Base-by-base conservation (phyloP, 2,329 filamentous ascomycete genomes). In the Fusarium chuoi region DNA sequence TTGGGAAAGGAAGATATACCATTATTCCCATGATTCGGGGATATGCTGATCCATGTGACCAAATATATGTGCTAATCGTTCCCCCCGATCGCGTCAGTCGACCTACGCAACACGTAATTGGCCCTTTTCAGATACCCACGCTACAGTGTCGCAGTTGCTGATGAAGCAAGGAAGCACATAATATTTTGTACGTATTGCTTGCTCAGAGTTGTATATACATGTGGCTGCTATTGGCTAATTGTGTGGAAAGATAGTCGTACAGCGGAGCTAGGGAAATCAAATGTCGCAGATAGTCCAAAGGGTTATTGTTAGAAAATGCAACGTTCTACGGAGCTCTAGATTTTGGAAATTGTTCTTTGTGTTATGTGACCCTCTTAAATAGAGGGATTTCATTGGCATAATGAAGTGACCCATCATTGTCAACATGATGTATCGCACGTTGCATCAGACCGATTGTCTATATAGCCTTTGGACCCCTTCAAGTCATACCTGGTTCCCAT, bases 81-180 rank as follows among this genome's bases (percentile, higher is more conserved):
- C 41, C 41, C 51, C n/a, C 41, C 30, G 41, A 62, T 62, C 59
- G 59, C 59, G 59, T 62, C 59, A 62, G 59, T 45, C 20, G 18
- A 38, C 39, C 30, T 24, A 45, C 22, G 26, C 24, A 26, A 20
- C 24, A 62, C 28, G 33, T 45, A 22, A 57, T 62, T 62, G 59
- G 49, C 39, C 35, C 39, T 9, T 33, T 26, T 24, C 15, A 13
- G 5, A 22, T 42, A 17, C 35, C 39, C 10, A 20, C 28, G 28
- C 48, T 45, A 38, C 15, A 41, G 42, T 55, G 46, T 42, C 48
- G 17, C 28, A 36, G 24, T 36, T 42, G 36, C 38, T 61, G n/a
- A 55, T 55, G 28, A 54, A 55, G 46, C 46, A 61, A 26, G 7
- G 24, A 22, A 44, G 49, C 35, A 42, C 46, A 55, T 52, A 61